Evolutionary conservation across 2,329 filamentous ascomycete genomes (phyloP).

Genomic region (Leptosphaerulina australis): DNA sequence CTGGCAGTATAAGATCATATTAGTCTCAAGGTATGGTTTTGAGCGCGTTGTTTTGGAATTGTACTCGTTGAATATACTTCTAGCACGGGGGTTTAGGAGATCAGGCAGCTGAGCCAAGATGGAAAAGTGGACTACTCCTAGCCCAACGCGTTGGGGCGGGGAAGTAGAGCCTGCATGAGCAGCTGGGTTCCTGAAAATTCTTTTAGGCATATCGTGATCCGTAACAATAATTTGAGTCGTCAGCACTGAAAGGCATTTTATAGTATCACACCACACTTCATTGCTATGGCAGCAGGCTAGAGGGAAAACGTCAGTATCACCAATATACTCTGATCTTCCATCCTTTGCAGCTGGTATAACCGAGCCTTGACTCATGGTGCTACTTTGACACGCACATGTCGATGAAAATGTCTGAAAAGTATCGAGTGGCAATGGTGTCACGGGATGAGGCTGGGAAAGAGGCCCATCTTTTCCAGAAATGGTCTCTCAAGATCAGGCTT

Average conservation of each 20-base stretch:
- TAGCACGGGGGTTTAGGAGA: no score
- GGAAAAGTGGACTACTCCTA: neutral
- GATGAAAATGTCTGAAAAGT: neutral
- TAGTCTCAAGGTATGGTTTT: constrained; percentile 18
- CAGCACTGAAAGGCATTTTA: neutral
- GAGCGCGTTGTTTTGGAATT: constrained; percentile 15
- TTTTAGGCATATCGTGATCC: constrained; percentile 2
- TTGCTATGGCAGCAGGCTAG: neutral
- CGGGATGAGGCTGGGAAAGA: neutral
- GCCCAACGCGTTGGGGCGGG: constrained; percentile 18
- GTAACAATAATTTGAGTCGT: constrained; percentile 11
- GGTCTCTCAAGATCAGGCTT: neutral
- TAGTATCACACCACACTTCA: no score
- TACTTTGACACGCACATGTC: neutral
- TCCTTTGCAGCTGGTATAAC: constrained; percentile 12
- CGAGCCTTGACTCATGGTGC: constrained; percentile 7
- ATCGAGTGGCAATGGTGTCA: no score
- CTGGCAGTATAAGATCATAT: constrained; percentile 19
- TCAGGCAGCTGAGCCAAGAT: neutral
- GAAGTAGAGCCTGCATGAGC: constrained; percentile 26
- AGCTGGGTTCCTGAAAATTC: constrained; percentile 5
- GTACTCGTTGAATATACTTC: constrained; percentile 21
- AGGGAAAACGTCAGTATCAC: no score
- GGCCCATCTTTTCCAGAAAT: neutral
- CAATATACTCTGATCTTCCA: constrained; percentile 10